A percentile compares a stretch with the other conserved stretches of the same genome.
phyloP scores from a whole-genome alignment of 2,329 filamentous ascomycete species.

The Talaromyces sp. region DNA sequence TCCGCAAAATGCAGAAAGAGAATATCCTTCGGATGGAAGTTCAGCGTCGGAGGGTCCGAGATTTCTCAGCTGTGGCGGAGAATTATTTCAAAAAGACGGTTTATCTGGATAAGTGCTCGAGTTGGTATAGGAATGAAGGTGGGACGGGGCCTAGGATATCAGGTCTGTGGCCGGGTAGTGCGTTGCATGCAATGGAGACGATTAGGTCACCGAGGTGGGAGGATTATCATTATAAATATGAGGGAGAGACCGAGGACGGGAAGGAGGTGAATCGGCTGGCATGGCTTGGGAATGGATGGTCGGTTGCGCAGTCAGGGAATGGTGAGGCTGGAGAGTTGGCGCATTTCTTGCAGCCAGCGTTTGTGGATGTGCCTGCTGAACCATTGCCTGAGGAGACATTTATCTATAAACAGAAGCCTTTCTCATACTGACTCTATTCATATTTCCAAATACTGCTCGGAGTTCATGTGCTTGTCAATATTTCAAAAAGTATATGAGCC shows the following conservation, averaged over 20 bases:
- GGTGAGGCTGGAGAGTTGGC: neutral
- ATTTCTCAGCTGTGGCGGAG: slow-evolving; percentile 32
- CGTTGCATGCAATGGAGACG: slow-evolving; percentile 36
- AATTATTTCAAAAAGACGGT: slow-evolving; percentile 35
- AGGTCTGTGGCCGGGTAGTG: slow-evolving; percentile 36
- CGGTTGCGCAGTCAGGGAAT: neutral
- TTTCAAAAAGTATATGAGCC: no score
- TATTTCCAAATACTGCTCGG: no score
- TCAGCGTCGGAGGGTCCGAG: slow-evolving; percentile 26
- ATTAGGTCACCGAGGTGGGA: slow-evolving; percentile 38
- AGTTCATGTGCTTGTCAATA: no score
- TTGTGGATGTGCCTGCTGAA: slow-evolving; percentile 1
- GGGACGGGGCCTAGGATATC: slow-evolving; percentile 32
- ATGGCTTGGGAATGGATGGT: slow-evolving; percentile 36
- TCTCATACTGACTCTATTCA: neutral
- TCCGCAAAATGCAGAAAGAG: slow-evolving; percentile 36
- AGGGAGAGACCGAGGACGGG: slow-evolving; percentile 21
- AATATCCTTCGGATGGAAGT: slow-evolving; percentile 31
- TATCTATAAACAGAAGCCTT: neutral
- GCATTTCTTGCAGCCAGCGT: slow-evolving; percentile 5
- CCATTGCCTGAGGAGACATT: neutral
- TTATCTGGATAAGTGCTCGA: slow-evolving; percentile 34
- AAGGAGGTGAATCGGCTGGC: slow-evolving; percentile 24
- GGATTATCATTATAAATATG: slow-evolving; percentile 37
- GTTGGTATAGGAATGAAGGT: slow-evolving; percentile 36